Percentiles rank a stretch among this genome's conserved stretches.
These are phyloP conservation scores for Pyrus pyrifolia DNA, from an alignment of 306 rosid genomes.

Conservation along the genomic window DNA sequence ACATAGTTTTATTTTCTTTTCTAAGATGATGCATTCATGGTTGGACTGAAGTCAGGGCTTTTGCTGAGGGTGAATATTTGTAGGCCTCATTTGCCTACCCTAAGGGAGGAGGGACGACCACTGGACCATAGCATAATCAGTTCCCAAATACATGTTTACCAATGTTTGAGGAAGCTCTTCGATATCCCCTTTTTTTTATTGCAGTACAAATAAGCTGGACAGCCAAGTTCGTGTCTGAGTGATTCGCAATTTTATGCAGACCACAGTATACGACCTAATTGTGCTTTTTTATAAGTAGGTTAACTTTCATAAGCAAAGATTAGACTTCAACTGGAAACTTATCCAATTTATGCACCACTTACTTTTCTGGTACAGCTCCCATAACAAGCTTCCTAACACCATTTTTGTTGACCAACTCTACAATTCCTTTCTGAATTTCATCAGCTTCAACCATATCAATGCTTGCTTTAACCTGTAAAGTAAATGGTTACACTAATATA, in stretches of 20 bases:
- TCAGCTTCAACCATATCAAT: conserved; percentile 43
- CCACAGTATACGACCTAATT: not conserved
- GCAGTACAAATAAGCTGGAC: not conserved
- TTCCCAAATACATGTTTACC: not conserved
- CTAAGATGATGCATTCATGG: not conserved
- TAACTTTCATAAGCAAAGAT: not conserved
- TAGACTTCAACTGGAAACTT: conserved; percentile 4
- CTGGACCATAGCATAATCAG: not conserved
- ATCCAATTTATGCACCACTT: conserved; percentile 28
- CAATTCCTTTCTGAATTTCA: conserved; percentile 67
- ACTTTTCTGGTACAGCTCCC: conserved; percentile 65
- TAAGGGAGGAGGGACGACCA: not conserved
- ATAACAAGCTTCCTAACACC: conserved; percentile 70
- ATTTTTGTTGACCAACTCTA: conserved; percentile 47
- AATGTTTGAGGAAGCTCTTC: not conserved
- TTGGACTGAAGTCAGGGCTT: not conserved
- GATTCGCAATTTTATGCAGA: not conserved
- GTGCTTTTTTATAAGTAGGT: not conserved
- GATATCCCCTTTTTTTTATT: not conserved
- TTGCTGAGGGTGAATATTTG: not conserved
- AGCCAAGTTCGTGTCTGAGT: not conserved
- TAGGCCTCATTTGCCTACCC: not conserved
- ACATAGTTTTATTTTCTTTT: not conserved
- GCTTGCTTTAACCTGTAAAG: conserved; percentile 58
- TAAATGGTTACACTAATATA: conserved; percentile 1